Base-by-base conservation (phyloP, 1,284 basidiomycete species). In the Austroboletus olivaceoglutinosus region DNA sequence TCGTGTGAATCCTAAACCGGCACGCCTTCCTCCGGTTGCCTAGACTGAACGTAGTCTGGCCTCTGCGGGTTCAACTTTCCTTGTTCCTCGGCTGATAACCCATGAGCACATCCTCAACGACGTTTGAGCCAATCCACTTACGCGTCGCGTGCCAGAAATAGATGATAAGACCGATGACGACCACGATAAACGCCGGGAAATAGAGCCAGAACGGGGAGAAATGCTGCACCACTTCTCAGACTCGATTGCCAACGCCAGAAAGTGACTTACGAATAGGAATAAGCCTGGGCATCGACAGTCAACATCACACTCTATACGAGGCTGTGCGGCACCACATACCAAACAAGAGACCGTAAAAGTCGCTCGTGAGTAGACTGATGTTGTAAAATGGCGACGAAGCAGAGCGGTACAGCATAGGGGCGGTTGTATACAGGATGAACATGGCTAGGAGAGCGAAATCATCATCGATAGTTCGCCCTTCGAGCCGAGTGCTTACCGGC, bases 351-450 rank as follows among this genome's bases (percentile, higher is more conserved):
- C 90, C 88, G 64, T 86, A 93, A 60, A 93, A 93, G 70, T 93
- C 89, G 64, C 85, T 86, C 16, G 91, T 86, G 19, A 93, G 78
- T 15, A 93, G 69, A 59, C 84, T 88, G 55, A 93, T 76, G 62
- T 93, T 93, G 72, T 85, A 93, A 73, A 84, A 93, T 11, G 86
- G 81, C 21, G 88, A 89, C 1, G 89, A 92, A 6, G 89, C 85
- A 63, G 87, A 77, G 53, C 91, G 83, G 71, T 92, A 93, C 23
- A 93, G 70, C 57, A 92, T 63, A n/a, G 91, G 91, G 3, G 91
- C 89, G 41, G 86, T 79, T 40, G 90, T 91, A 68, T 93, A 93
- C 46, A 93, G 68, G 58, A 90, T 84, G 53, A 89, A 75, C 91
- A 93, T 87, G 2, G 89, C 87, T 80, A 47, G 31, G 29, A 42